These are phyloP conservation scores for Ceratobasidium sp. DNA, from an alignment of 1,284 basidiomycete species.

Conservation along the genomic window DNA sequence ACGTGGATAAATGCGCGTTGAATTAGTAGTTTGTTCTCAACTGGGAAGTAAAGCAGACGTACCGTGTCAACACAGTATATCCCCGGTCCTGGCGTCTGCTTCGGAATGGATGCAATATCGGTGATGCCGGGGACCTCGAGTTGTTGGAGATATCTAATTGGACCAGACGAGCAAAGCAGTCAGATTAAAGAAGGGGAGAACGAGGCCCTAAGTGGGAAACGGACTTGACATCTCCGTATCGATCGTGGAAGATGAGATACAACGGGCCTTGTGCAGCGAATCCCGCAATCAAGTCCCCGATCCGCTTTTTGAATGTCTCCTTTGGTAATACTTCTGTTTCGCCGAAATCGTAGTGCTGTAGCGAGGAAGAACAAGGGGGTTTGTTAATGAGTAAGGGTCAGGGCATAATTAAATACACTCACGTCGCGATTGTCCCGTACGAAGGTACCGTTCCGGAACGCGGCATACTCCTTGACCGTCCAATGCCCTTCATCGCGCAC, in stretches of 20 bases:
- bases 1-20: neutral
- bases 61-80: constrained; percentile 79
- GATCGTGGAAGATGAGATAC: constrained; percentile 86
- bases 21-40: neutral
- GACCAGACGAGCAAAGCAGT: neutral
- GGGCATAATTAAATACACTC: constrained; percentile 49
- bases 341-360: constrained; percentile 76
- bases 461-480: constrained; percentile 72
- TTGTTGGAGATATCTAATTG: constrained; percentile 65
- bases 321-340: constrained; percentile 67
- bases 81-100: constrained; percentile 65
- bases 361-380: neutral
- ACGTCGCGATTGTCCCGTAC: constrained; percentile 75
- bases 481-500: constrained; percentile 64
- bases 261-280: constrained; percentile 68
- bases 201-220: constrained; percentile 49
- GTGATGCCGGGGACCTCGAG: constrained; percentile 68
- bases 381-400: neutral
- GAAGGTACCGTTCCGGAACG: constrained; percentile 71
- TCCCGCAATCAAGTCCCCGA: constrained; percentile 65
- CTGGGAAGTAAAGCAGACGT: neutral
- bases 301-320: constrained; percentile 65
- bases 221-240: constrained; percentile 78
- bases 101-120: constrained; percentile 70
- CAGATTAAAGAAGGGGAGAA: neutral